Percentiles rank a stretch among this genome's conserved stretches.
Evolutionary conservation across 2,329 filamentous ascomycete species (phyloP).

Genomic region (Cordyceps fumosorosea): DNA sequence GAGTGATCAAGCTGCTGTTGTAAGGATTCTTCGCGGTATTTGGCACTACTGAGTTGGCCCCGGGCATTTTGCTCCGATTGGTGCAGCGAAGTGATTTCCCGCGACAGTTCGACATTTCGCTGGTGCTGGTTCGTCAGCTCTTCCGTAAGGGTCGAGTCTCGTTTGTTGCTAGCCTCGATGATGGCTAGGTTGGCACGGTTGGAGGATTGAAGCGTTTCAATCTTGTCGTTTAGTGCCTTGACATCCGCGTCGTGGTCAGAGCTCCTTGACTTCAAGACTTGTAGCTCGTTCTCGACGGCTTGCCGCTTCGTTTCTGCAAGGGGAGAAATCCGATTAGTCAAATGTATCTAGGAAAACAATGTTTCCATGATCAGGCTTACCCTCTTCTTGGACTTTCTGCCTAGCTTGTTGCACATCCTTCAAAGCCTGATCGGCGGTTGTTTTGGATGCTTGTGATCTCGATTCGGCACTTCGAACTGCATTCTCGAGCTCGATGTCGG

Average conservation of each 20-base stretch:
- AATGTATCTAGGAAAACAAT: slow-evolving; percentile 7
- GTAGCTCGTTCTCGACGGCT: slow-evolving; percentile 73
- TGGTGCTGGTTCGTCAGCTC: slow-evolving; percentile 86
- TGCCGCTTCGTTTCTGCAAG: slow-evolving; percentile 66
- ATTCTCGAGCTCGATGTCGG: slow-evolving; percentile 91
- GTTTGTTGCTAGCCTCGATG: slow-evolving; percentile 81
- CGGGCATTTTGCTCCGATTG: slow-evolving; percentile 78
- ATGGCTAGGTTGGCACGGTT: slow-evolving; percentile 87
- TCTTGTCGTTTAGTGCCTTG: slow-evolving; percentile 71
- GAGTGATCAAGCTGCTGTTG: slow-evolving; percentile 86
- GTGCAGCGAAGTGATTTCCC: slow-evolving; percentile 74
- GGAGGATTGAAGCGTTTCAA: slow-evolving; percentile 80
- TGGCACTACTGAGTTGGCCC: slow-evolving; percentile 71
- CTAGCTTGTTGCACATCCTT: slow-evolving; percentile 78
- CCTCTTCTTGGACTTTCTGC: slow-evolving; percentile 74
- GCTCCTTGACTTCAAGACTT: slow-evolving; percentile 67
- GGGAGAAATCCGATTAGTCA: slow-evolving; percentile 15
- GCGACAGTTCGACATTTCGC: slow-evolving; percentile 75
- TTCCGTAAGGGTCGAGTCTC: slow-evolving; percentile 77
- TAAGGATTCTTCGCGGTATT: slow-evolving; percentile 83
- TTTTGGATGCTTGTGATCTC: slow-evolving; percentile 74
- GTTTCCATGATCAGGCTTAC: slow-evolving; percentile 40
- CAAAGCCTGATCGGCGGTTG: slow-evolving; percentile 72
- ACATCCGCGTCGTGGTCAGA: slow-evolving; percentile 69
- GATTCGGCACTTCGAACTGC: slow-evolving; percentile 77